These are phyloP conservation scores for Pythium volutum DNA, from an alignment of 352 stramenopile species.

Conservation along the genomic window DNA sequence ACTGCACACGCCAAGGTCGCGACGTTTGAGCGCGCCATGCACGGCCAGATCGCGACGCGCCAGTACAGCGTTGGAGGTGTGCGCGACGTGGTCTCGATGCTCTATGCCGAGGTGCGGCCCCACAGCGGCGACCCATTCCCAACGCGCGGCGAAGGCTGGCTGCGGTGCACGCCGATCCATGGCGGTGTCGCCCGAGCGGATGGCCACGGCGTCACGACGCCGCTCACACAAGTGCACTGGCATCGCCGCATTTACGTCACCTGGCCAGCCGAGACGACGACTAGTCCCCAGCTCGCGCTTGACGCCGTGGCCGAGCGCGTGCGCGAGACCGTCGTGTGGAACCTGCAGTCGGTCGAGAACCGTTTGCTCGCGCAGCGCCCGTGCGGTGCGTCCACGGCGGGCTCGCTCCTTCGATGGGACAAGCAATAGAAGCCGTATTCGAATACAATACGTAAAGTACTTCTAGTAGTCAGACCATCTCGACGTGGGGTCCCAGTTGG, in stretches of 20 bases:
- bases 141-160: conserved; percentile 1
- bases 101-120: conserved; percentile 1
- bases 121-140: neutral
- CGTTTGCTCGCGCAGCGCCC: neutral
- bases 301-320: neutral
- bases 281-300: neutral
- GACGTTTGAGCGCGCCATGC: conserved; percentile 4
- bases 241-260: conserved; percentile 3
- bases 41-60: conserved; percentile 13
- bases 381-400: neutral
- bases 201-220: neutral
- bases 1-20: neutral
- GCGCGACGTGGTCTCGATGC: conserved; percentile 1
- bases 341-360: conserved; percentile 14
- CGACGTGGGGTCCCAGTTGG: too few relatives aligned
- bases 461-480: too few relatives aligned
- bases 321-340: neutral
- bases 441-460: neutral
- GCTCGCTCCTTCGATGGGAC: neutral
- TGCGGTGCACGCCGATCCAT: conserved; percentile 7
- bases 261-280: neutral
- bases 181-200: neutral
- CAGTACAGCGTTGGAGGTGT: neutral
- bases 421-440: neutral
- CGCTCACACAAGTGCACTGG: conserved; percentile 7